A percentile compares a stretch with the other conserved stretches of the same genome.
Evolutionary conservation across 768 basidiomycete genomes (phyloP).

Genomic region (Naganishia kalamii): DNA sequence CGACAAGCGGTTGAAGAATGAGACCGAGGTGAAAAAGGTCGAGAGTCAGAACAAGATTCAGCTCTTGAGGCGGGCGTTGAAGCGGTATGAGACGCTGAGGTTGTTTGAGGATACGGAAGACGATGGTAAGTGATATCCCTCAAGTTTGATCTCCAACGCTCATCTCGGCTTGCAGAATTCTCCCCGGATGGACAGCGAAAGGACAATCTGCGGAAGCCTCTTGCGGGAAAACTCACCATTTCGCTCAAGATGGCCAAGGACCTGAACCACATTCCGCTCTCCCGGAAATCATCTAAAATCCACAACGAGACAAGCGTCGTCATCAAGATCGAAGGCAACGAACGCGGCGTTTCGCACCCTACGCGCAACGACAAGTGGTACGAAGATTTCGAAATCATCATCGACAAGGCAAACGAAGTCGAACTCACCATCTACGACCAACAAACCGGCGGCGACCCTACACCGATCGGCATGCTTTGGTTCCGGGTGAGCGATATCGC

Average conservation of each 20-base stretch:
- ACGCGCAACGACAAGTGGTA: conserved; percentile 95
- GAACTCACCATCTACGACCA: conserved; percentile 95
- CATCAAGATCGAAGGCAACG: conserved; percentile 92
- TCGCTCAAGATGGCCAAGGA: conserved; percentile 85
- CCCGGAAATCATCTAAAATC: conserved; percentile 73
- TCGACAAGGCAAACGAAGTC: conserved; percentile 98
- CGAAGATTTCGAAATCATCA: conserved; percentile 90
- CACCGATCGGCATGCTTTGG: conserved; percentile 93
- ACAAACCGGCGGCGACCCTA: conserved; percentile 67
- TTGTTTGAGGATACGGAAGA: conserved; percentile 73
- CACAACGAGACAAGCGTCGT: conserved; percentile 79
- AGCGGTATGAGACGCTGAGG: conserved; percentile 91
- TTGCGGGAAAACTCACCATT: conserved; percentile 85
- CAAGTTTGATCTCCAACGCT: background rate
- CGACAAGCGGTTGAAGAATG: conserved; percentile 88
- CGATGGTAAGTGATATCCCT: conserved; percentile 50
- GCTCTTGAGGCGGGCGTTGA: conserved; percentile 80
- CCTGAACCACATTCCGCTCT: conserved; percentile 83
- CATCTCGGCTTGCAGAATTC: conserved; percentile 48
- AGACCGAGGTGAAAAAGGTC: conserved; percentile 85
- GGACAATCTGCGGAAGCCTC: conserved; percentile 87
- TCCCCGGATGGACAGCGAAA: conserved; percentile 77
- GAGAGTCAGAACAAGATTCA: conserved; percentile 97
- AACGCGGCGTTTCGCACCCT: conserved; percentile 82
- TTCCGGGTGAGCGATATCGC: conserved; percentile 87